Percentiles rank a stretch among this genome's conserved stretches.
Evolutionary conservation across 257 asterid genomes (phyloP).

Genomic region (Petrea volubilis): DNA sequence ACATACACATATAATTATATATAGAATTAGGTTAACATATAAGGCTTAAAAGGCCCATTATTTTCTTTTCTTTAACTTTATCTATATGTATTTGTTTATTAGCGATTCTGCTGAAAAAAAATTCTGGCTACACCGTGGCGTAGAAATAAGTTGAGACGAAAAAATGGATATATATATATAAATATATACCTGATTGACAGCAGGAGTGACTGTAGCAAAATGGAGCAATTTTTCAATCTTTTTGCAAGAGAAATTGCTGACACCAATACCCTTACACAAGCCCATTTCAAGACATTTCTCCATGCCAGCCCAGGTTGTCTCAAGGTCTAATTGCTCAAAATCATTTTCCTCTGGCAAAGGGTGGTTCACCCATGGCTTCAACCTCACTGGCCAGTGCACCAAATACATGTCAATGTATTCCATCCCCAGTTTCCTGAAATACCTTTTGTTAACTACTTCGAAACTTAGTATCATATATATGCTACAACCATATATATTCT

Average conservation of each 20-base stretch:
- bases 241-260: slow-evolving; percentile 72
- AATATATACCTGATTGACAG: slow-evolving; percentile 65
- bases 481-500: neutral
- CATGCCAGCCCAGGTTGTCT: slow-evolving; percentile 76
- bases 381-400: slow-evolving; percentile 88
- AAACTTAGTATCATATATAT: neutral
- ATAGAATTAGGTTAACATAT: no score
- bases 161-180: neutral
- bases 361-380: slow-evolving; percentile 58
- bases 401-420: slow-evolving; percentile 79
- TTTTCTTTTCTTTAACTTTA: no score
- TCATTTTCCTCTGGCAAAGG: slow-evolving; percentile 69
- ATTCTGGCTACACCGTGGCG: no score
- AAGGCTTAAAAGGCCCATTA: no score
- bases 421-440: slow-evolving; percentile 62
- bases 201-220: slow-evolving; percentile 61
- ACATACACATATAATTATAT: no score
- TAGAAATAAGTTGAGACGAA: no score
- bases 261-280: slow-evolving; percentile 69
- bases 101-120: no score
- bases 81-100: no score
- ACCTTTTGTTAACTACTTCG: neutral
- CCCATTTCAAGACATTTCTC: slow-evolving; percentile 76
- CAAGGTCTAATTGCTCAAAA: slow-evolving; percentile 54
- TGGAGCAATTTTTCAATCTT: slow-evolving; percentile 49